Evolutionary conservation across 2,329 filamentous ascomycete genomes (phyloP), one percentile per base, ranked within the genome.

Genomic region (Aspergillus thermomutatus): DNA sequence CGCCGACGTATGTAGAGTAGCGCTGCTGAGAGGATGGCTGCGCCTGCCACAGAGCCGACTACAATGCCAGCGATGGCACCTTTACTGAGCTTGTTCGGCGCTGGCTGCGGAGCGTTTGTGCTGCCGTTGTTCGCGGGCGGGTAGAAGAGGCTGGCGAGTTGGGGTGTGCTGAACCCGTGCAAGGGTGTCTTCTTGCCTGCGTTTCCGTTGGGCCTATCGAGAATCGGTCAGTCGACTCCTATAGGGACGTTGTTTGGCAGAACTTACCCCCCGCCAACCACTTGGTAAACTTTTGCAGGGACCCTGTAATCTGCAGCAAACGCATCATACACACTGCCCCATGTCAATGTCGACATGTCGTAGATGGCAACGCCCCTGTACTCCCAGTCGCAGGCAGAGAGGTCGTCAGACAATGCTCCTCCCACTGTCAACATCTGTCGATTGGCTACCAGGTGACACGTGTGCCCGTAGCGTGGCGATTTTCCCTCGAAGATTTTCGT

Each of bases 391-490:
- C 72, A 75, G 11, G 53, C 19, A 40, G 37, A 46, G n/a, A 50
- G 19, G 9, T 26, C 31, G 17, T 50, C 40, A 5, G 14, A 50
- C n/a, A 25, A 41, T 10, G 45, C 26, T 34, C 77, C 77, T 8
- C 77, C 77, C 7, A 78, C 66, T 0, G 73, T 76, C 27, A 79
- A 62, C 71, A 80, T 73, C 53, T 78, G 76, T 10, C 72, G 63
- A 19, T 66, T 66, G 2, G 70, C 72, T 6, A 71, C 69, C n/a
- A 68, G 48, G 61, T 79, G 76, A 56, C 77, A 80, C 2, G 72
- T 75, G 50, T 79, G 76, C 1, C 72, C 74, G 49, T 64, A 77
- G 2, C 77, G 70, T 34, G 76, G 72, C 6, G 62, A 66, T 3
- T 64, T 56, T 2, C 75, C 75, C 25, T 65, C 58, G 52, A 69